Conservation (phyloP, 2,329 filamentous ascomycete genomes). For the Thermochaetoides dissita region DNA sequence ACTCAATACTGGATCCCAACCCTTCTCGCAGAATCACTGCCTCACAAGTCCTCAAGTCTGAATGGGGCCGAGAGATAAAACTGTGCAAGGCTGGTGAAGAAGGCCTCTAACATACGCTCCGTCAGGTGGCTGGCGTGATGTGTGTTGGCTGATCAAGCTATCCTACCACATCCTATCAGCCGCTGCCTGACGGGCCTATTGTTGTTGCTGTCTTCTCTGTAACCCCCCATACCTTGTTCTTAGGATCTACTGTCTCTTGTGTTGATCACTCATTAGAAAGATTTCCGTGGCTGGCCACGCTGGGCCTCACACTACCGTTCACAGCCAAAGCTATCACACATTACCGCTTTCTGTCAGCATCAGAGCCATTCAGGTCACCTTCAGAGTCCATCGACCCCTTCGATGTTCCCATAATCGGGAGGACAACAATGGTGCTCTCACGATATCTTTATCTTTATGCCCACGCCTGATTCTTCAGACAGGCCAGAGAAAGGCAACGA, state of each 20-base stretch:
- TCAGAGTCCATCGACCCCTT: too few species aligned
- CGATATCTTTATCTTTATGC: background rate
- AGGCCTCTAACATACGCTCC: conserved; percentile 50
- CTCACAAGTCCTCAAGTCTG: conserved; percentile 91
- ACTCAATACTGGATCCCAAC: conserved; percentile 94
- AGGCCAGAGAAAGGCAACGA: conserved; percentile 5
- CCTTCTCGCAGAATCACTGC: conserved; percentile 84
- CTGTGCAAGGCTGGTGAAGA: conserved; percentile 94
- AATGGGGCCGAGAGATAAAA: conserved; percentile 97
- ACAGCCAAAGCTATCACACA: too few species aligned
- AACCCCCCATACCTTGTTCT: too few species aligned
- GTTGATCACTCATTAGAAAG: too few species aligned
- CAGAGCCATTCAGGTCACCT: too few species aligned
- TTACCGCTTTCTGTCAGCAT: too few species aligned
- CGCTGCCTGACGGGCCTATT: conserved; percentile 12
- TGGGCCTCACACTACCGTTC: too few species aligned
- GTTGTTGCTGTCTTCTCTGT: background rate
- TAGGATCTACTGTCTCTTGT: too few species aligned
- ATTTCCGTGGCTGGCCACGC: too few species aligned
- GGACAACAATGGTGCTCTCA: too few species aligned
- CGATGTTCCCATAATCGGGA: too few species aligned
- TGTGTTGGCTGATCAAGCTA: conserved; percentile 2
- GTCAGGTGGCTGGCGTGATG: conserved; percentile 14
- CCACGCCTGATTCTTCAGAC: background rate
- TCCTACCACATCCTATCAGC: conserved; percentile 1